These are phyloP conservation scores for Russula griseocarnosa DNA, from an alignment of 768 basidiomycete species.

Conservation along the genomic window DNA sequence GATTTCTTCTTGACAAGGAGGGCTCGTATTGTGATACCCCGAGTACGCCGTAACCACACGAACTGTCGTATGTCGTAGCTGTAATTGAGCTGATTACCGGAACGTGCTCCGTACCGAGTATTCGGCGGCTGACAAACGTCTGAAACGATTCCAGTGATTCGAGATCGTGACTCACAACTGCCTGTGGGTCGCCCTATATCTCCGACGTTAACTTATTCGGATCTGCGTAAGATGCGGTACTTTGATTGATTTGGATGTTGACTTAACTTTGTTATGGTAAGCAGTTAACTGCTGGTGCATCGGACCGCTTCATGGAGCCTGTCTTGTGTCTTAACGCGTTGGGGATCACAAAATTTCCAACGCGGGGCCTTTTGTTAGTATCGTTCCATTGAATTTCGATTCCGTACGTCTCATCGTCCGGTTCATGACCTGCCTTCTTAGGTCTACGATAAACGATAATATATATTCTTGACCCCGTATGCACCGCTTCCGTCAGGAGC, in stretches of 20 bases:
- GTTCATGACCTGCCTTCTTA: conserved; percentile 8
- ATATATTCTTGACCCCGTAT: background rate
- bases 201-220: conserved; percentile 10
- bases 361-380: background rate
- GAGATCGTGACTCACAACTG: conserved; percentile 3
- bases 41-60: background rate
- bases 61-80: background rate
- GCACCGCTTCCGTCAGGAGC: background rate
- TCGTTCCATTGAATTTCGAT: background rate
- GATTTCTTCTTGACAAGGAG: conserved; percentile 8
- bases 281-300: background rate
- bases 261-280: background rate
- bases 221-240: conserved; percentile 8
- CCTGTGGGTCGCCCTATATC: background rate
- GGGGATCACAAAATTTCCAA: background rate
- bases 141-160: background rate
- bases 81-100: conserved; percentile 1
- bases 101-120: conserved; percentile 16
- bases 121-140: conserved; percentile 14
- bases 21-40: background rate
- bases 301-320: background rate
- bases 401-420: background rate
- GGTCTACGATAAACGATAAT: background rate
- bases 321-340: background rate
- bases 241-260: conserved; percentile 8